phyloP scores from a whole-genome alignment of 345 rosid genomes.

The Citrus reticulata region DNA sequence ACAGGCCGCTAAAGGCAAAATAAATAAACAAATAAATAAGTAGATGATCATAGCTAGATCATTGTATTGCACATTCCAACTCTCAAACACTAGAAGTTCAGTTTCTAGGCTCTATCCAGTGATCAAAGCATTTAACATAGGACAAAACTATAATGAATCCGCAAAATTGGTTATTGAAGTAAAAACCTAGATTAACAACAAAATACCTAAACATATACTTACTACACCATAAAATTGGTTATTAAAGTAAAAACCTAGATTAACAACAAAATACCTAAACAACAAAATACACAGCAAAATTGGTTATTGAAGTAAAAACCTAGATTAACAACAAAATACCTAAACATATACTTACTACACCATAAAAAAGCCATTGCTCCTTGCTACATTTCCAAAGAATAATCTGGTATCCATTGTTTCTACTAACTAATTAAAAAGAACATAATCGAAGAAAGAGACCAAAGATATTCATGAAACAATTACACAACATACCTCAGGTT shows the following conservation, averaged over 20 bases:
- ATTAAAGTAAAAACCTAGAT: neutral
- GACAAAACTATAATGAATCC: neutral
- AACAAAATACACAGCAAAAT: neutral
- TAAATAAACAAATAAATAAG: neutral
- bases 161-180: neutral
- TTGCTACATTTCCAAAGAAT: neutral
- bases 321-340: neutral
- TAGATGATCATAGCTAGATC: neutral
- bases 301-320: neutral
- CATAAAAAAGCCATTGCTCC: neutral
- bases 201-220: neutral
- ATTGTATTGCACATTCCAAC: neutral
- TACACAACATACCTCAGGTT: slow-evolving; percentile 49
- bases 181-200: neutral
- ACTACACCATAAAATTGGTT: neutral
- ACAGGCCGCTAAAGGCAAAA: neutral
- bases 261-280: neutral
- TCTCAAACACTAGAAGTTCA: neutral
- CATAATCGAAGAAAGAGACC: neutral
- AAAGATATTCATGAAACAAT: neutral
- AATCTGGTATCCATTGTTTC: neutral
- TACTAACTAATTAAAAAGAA: neutral
- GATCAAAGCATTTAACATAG: neutral
- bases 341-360: neutral
- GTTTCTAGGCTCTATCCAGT: neutral